Base-by-base conservation (phyloP, 768 basidiomycete species). In the Mycena indigotica region DNA sequence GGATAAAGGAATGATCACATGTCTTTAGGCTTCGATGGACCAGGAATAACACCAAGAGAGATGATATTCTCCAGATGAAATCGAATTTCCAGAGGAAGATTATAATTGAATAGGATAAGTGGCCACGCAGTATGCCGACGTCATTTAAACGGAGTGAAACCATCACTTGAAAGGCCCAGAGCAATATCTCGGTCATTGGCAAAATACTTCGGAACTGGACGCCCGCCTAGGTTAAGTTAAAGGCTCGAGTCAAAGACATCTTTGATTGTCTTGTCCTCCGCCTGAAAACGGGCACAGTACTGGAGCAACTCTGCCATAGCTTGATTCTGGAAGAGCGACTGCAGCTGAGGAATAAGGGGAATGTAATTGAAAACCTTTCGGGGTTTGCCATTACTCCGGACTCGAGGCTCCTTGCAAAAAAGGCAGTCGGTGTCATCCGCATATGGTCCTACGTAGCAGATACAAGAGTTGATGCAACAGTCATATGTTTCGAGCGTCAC, bases 111-210 rank as follows among this genome's bases (percentile, higher is more conserved):
- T 5, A 44, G 13, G 21, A 82, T 48, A 4, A 82, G 54, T 0
- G 78, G 80, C 68, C 75, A 80, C 3, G 65, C 65, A 0, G 74
- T 73, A 4, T 64, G 62, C 6, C 62, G 67, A 5, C 69, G 64
- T 2, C 66, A 55, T 48, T 73, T 73, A 62, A 74, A 78, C 4
- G 75, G 70, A 0, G 66, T 60, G 63, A 80, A 80, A 0, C 81
- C 75, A 66, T 84, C 79, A 0, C 73, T 73, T 2, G 73, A 74
- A 1, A 81, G 56, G 0, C 72, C 75, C 10, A 83, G 68, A 2
- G 79, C 79, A 19, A 83, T 66, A 52, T 83, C 80, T 3, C 66
- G 68, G 0, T 24, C 25, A 29, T 74, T 69, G 0, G 66, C 64
- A 54, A 84, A 83, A 63, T 67, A 75, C 1, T 54, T 61, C 56